Base-by-base conservation (phyloP, 2,329 filamentous ascomycete species). In the Colletotrichum eremochloae region DNA sequence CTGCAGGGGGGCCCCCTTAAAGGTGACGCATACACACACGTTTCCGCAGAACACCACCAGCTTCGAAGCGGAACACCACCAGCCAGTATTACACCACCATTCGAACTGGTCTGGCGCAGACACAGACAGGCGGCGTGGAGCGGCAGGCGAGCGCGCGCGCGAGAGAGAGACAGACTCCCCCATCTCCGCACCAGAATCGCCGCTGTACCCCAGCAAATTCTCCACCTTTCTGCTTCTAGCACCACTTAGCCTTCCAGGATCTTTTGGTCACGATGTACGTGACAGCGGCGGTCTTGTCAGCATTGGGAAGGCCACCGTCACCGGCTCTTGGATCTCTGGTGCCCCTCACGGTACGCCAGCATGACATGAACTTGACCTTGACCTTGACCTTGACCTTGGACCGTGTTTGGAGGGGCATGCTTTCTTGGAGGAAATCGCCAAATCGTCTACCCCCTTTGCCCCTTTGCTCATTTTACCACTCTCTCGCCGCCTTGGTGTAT, bases 201-300 rank as follows among this genome's bases (percentile, higher is more conserved):
- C 63, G 71, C 71, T 67, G 68, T 67, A 73, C 71, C 71, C 71
- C 71, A 68, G 71, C 71, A 73, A 67, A 46, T 63, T 73, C 71
- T 73, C 71, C 71, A 73, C 71, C 71, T 63, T 73, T 73, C 68
- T 71, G 68, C 68, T 72, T 73, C 57, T 58, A 67, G 67, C 62
- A 71, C 63, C 24, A 38, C 42, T 67, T 73, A 67, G 67, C 50
- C 60, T 72, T 38, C 71, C 29, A 57, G 71, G 42, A 71, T 63
- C 56, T 73, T 57, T 63, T 63, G 67, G 67, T 71, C 62, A 73
- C 68, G 67, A 73, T 71, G 67, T 63, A 68, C 46, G 67, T 71
- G 62, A 71, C 71, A 62, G 50, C 52, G 62, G 58, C 67, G 58
- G 62, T 38, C 62, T 71, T 73, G 71, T 73, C 71, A 73, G 71